phyloP scores from a whole-genome alignment of 164 flowering plant species.

The Sedum album region DNA sequence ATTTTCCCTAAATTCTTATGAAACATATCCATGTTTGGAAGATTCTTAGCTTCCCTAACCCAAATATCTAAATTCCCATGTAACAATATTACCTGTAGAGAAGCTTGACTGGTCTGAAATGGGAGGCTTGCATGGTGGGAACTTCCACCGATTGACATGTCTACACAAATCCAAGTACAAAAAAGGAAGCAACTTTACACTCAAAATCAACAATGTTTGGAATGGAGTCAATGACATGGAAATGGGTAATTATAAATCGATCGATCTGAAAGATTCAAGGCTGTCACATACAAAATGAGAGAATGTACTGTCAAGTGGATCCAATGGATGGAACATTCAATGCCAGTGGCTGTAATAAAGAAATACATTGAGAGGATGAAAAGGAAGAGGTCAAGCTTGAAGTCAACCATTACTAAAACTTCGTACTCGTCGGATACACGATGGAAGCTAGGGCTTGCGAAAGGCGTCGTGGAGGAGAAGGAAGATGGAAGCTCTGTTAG shows the following conservation, averaged over 20 bases:
- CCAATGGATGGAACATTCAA: background rate
- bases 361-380: background rate
- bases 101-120: constrained; percentile 13
- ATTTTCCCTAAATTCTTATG: constrained; percentile 12
- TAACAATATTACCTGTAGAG: constrained; percentile 11
- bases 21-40: constrained; percentile 14
- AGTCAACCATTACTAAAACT: background rate
- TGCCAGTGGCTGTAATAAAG: background rate
- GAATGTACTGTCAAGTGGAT: constrained; percentile 5
- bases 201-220: background rate
- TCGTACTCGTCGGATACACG: background rate
- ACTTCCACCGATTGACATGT: constrained; percentile 2
- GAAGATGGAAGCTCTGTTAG: too few relatives aligned
- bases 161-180: background rate
- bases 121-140: constrained; percentile 33
- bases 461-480: background rate
- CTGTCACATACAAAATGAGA: background rate
- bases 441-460: background rate
- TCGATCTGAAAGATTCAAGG: background rate
- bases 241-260: background rate
- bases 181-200: background rate
- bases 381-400: background rate
- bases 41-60: constrained; percentile 12
- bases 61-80: too few relatives aligned
- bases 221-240: background rate